Base-by-base conservation (phyloP, 2,329 filamentous ascomycete genomes). In the Xylariales sp. region DNA sequence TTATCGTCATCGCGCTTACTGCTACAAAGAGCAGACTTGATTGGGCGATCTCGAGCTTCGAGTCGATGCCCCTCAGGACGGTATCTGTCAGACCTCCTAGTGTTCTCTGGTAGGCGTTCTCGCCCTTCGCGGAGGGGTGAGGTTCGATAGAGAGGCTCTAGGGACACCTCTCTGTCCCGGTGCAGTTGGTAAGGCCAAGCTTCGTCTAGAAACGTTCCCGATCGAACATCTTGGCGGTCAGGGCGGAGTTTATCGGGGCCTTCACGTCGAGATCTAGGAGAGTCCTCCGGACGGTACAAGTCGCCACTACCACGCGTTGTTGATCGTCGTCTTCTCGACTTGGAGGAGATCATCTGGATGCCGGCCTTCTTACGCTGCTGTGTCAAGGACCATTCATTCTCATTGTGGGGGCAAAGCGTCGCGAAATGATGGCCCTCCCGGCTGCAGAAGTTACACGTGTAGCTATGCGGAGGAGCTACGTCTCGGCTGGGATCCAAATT, bases 401-500 rank as follows among this genome's bases (percentile, higher is more conserved):
- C 46, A 35, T 70, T 66, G 3, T 27, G n/a, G 2, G 64, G 64
- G 38, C 66, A 70, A 8, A 70, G 45, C 0, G 52, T 58, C 9
- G 48, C 51, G 32, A 56, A 63, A 42, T 70, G 68, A 2, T 53
- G 32, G 5, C 63, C 65, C 3, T 24, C 20, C n/a, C 28, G 46
- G 2, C 49, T 42, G 50, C 68, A 70, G 19, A 64, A 44, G 4
- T 49, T 40, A 40, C 68, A 70, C 14, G 19, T 25, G 41, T 69
- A 70, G 11, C 45, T 39, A 4, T 29, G 18, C 1, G 40, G 27
- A 3, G 65, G 65, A 21, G 46, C 42, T 35, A 21, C 46, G 42
- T 70, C 66, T 40, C 51, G 66, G 2, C 40, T 20, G 8, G 64
- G 60, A 41, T 70, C 62, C n/a, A 69, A 31, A 44, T 65, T 68